Evolutionary conservation across 495 filamentous ascomycete species (phyloP), one percentile per base, ranked within the genome.

Genomic region (Parachaetomium inaequale): DNA sequence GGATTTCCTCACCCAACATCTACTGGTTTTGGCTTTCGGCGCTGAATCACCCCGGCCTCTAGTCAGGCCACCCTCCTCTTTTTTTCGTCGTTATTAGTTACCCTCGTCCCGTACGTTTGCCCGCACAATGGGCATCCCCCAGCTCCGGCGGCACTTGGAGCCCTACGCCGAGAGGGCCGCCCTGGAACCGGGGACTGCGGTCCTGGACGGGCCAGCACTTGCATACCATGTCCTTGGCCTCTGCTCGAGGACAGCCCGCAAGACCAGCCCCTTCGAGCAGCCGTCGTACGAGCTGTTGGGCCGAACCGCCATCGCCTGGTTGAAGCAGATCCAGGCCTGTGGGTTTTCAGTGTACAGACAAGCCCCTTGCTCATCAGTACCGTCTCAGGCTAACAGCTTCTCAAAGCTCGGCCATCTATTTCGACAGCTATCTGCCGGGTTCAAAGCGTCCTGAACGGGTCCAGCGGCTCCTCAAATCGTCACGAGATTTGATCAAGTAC

Each of bases 191-290:
- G 63, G 69, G 45, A 70, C 67, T 1, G 78, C 89, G 7, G 84
- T 88, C 38, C 83, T 95, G 53, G 91, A 95, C 64, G 91, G 91
- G 0, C 90, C 91, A 0, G 85, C 82, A 14, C 77, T 95, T 21
- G 88, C 89, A 6, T 86, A 92, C 65, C 83, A 90, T 67, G 75
- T 93, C 40, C 84, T 87, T 49, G 72, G 81, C 12, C 71, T 82
- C 14, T 78, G 87, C 31, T 70, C 85, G 6, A 73, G 68, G 6
- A 71, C 71, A 46, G 78, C 71, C 45, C 71, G 52, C 45, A 52
- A 50, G 61, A 57, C 36, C 55, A 50, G 78, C 70, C 75, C 76
- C 68, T 50, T 75, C 80, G 67, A 85, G 3, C 79, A 83, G 10
- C 85, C 88, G 7, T 77, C 82, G 0, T 93, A 92, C 68, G 63